Evolutionary conservation across 305 asterid species (phyloP), one percentile per base, ranked within the genome.

Genomic region (Plantago coronopus): DNA sequence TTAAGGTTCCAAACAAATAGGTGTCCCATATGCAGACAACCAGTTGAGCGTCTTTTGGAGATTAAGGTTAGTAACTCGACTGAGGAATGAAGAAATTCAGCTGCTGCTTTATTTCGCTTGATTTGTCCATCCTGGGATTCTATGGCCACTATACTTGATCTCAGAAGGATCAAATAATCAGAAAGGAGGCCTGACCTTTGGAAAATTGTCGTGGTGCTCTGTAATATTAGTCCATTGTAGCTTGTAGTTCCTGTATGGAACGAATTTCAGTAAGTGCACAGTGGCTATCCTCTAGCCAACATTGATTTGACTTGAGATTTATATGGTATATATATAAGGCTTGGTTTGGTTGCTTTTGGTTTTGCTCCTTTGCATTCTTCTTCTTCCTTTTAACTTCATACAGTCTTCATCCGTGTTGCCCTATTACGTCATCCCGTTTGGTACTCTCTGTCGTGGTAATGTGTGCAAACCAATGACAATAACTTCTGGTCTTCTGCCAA

Each of bases 11-110:
- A 87, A 76, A 85, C 99, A 12, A 85, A 89, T 65, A 72, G 97
- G 73, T 93, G 99, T 59, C 99, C 97, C 9, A 93, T 93, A 40
- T 93, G 99, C 78, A 83, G 99, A 61, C 99, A 93, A 67, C 96
- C 96, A 19, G 95, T 87, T 10, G 99, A 89, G 79, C 87, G 97
- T 46, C 97, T 93, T 57, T 71, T 93, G 79, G 97, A 89, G 89
- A 93, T 93, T 81, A 93, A 87, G 77, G 95, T 93, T 66, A 87
- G 67, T 83, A 86, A 79, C 59, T 83, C 80, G 37, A 54, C 72
- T 12, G 89, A 81, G 10, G 88, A 91, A 69, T 81, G 83, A 79
- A 57, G 53, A 46, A 18, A 62, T 62, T 53, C 64, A 72, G 61
- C 61, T 57, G 72, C 63, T 65, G 76, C 72, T 37, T 63, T 64